Evolutionary conservation across 2,329 filamentous ascomycete genomes (phyloP), one percentile per base, ranked within the genome.

Genomic region (Pseudomassariella vexata): DNA sequence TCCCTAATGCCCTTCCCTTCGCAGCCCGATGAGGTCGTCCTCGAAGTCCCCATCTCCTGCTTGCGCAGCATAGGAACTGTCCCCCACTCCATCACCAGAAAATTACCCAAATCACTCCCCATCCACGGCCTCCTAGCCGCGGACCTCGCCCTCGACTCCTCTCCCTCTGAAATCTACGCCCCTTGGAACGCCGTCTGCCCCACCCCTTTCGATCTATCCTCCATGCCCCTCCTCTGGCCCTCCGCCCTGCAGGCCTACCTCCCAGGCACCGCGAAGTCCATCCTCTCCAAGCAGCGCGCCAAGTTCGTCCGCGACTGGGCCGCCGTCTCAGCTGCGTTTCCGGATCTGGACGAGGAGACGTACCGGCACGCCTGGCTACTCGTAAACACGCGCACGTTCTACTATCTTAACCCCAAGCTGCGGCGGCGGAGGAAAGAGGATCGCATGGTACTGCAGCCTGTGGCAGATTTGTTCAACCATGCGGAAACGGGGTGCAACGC

Each of bases 121-220:
- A 70, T 83, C 15, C 86, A 94, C 46, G 81, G 79, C 18, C 70
- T 86, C 23, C 66, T 92, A 6, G 82, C 86, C n/a, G 70, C 79
- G 2, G 75, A 78, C 37, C 62, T 89, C 7, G 70, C 75, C 5
- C 63, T 81, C 19, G 66, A 78, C 35, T 53, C 56, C 2, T 52
- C 63, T 6, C 53, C 56, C 2, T 52, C 63, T 6, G 46, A 59
- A 12, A 64, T 65, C 16, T 71, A 72, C 41, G 56, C 59, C 0
- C 53, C 63, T 12, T 90, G 84, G 83, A 66, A 71, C 47, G 70
- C 70, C 33, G 73, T 84, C 10, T 79, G 86, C 62, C 86, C 87
- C 0, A 70, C 68, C 0, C 56, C 58, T 2, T 55, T 63, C 6
- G 80, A 85, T 44, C 73, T 94, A 37, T 38, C 50, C 28, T 52